A percentile compares a stretch with the other conserved stretches of the same genome.
phyloP scores from a whole-genome alignment of 192 early-diverging fungal species.

The Cetraspora pellucida region DNA sequence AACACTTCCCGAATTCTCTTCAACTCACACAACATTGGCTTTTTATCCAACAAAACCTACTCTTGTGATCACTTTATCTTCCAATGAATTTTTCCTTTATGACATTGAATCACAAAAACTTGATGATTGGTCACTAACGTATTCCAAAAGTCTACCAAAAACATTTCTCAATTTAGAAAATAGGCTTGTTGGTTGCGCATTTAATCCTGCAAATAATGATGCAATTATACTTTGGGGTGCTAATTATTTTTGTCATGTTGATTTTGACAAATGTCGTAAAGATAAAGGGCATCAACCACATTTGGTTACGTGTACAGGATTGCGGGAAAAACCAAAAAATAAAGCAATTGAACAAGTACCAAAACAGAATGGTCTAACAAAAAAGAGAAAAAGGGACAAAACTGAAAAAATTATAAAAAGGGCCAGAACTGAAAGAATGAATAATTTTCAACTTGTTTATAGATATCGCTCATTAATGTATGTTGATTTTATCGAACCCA shows the following conservation, averaged over 20 bases:
- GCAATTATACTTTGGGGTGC: constrained; percentile 71
- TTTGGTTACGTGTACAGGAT: constrained; percentile 45
- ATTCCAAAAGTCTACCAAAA: constrained; percentile 68
- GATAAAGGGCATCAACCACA: constrained; percentile 48
- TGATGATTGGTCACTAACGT: constrained; percentile 81
- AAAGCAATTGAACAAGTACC: constrained; percentile 26
- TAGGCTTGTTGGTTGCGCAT: constrained; percentile 72
- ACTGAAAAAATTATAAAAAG: too few species aligned
- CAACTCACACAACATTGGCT: constrained; percentile 65
- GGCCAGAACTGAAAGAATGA: constrained; percentile 38
- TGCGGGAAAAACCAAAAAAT: constrained; percentile 43
- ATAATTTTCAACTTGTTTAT: constrained; percentile 70
- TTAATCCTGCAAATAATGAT: constrained; percentile 59
- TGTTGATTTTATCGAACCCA: constrained; percentile 68
- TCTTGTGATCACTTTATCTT: constrained; percentile 61
- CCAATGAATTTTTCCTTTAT: constrained; percentile 79
- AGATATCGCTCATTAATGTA: constrained; percentile 87
- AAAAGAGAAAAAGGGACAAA: constrained; percentile 44
- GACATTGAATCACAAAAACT: constrained; percentile 69
- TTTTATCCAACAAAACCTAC: constrained; percentile 64
- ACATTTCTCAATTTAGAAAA: constrained; percentile 67
- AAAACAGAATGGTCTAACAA: constrained; percentile 37
- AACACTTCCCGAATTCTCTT: constrained; percentile 61
- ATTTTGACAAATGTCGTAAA: constrained; percentile 65
- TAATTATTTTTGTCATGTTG: constrained; percentile 72